phyloP scores from a whole-genome alignment of 1,284 basidiomycete genomes.

The Dichomitus squalens region DNA sequence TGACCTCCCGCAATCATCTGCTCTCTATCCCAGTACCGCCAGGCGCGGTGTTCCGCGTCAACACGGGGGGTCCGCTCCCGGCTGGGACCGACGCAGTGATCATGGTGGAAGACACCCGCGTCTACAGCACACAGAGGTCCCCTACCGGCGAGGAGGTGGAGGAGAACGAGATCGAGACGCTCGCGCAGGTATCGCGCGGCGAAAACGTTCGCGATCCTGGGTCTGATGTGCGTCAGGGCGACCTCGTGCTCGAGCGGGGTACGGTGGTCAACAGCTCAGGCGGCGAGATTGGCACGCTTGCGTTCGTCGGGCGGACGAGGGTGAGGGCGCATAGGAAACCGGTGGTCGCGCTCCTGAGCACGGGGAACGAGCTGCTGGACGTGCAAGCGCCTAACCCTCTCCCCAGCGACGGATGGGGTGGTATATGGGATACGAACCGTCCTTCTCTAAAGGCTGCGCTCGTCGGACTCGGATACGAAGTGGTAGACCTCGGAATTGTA shows the following conservation, averaged over 20 bases:
- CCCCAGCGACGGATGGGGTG: constrained; percentile 57
- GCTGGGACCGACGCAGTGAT: constrained; percentile 76
- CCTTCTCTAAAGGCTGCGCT: constrained; percentile 76
- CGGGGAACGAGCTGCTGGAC: constrained; percentile 83
- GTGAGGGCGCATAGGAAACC: constrained; percentile 75
- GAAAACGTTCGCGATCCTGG: constrained; percentile 80
- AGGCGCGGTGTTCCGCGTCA: constrained; percentile 72
- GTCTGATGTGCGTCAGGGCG: constrained; percentile 72
- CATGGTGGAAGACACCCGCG: constrained; percentile 90
- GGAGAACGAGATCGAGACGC: constrained; percentile 69
- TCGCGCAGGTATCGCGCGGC: constrained; percentile 61
- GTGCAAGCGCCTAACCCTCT: constrained; percentile 46
- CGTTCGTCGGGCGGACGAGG: constrained; percentile 75
- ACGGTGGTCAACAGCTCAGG: constrained; percentile 66
- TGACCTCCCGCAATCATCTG: constrained; percentile 58
- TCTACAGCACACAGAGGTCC: constrained; percentile 51
- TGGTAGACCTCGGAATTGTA: constrained; percentile 82
- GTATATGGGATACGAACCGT: constrained; percentile 84
- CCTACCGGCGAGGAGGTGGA: constrained; percentile 43
- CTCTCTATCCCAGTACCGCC: constrained; percentile 45
- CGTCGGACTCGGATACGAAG: constrained; percentile 73
- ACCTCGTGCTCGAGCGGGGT: constrained; percentile 67
- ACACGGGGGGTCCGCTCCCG: constrained; percentile 80
- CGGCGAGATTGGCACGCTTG: constrained; percentile 85
- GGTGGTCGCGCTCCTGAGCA: constrained; percentile 78